These are phyloP conservation scores for Urochloa ruziziensis DNA, from an alignment of 176 grass and related monocot genomes.

Conservation along the genomic window DNA sequence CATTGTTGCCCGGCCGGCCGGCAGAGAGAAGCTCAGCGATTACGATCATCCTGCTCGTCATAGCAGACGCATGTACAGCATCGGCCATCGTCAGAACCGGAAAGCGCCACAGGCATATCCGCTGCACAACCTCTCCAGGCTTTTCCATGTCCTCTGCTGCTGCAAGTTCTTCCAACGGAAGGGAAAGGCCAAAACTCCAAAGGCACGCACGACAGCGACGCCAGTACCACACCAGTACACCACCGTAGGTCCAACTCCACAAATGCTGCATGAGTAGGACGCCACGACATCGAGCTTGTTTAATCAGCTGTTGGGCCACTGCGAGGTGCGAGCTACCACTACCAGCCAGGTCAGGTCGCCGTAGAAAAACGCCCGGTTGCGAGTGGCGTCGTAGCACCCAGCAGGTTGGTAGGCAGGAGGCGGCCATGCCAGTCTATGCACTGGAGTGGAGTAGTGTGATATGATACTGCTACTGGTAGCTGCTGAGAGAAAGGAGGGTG, in stretches of 20 bases:
- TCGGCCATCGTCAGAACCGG: neutral
- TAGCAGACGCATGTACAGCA: too few species aligned
- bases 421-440: too few species aligned
- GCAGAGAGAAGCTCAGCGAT: too few species aligned
- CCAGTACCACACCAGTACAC: neutral
- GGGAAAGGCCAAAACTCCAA: neutral
- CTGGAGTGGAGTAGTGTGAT: too few species aligned
- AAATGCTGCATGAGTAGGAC: neutral
- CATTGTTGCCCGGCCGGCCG: too few species aligned
- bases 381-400: neutral
- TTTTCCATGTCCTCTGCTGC: neutral
- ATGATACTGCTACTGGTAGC: neutral
- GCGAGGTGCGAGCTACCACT: neutral
- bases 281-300: neutral
- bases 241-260: neutral
- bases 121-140: neutral
- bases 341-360: neutral
- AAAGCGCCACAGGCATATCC: neutral
- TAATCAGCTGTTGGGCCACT: neutral
- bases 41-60: neutral
- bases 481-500: neutral
- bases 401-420: neutral
- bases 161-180: neutral
- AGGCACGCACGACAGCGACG: neutral
- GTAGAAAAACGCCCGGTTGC: neutral